Base-by-base conservation (phyloP, 2,329 filamentous ascomycete species). In the Blastomyces gilchristii region DNA sequence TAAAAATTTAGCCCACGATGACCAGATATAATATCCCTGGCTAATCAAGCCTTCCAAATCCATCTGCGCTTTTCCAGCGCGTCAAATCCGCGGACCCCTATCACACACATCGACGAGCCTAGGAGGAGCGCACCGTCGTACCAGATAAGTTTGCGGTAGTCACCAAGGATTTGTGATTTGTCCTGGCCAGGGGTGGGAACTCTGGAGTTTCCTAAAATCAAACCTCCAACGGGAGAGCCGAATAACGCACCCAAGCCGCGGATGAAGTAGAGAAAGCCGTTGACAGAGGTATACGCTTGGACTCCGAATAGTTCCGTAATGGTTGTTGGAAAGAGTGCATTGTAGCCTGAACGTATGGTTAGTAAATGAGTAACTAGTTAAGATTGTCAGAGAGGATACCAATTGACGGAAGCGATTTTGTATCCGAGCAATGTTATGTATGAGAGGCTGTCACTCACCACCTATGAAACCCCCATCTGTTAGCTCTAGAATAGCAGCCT, bases 261-360 rank as follows among this genome's bases (percentile, higher is more conserved):
- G 1, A 77, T 67, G 69, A 77, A 76, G 62, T 77, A 77, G 22
- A 77, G 63, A 25, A 76, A 70, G 0, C 75, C 76, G 62, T 73
- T 77, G 16, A 77, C 74, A 59, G 70, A 72, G 7, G 72, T 71
- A 61, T 76, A 75, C 28, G 76, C 71, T 58, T 76, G 74, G 1
- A 75, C 69, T 1, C 74, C 75, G 50, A 77, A 77, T 1, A 77
- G 62, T 53, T 77, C 75, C 0, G 76, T 74, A 28, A 77, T 65
- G 18, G 72, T 71, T 0, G 76, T 71, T 0, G 76, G 76, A 61
- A 77, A 78, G 1, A 78, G 67, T 0, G 74, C 71, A 7, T 65
- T 65, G 62, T 61, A 65, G 14, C 56, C 61, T 63, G 54, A 18
- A 34, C 18, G 16, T 39, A 41, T 34, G 37, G 28, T 61, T 53